Evolutionary conservation across 2,329 filamentous ascomycete species (phyloP).

Genomic region (Fusarium subtropicale): DNA sequence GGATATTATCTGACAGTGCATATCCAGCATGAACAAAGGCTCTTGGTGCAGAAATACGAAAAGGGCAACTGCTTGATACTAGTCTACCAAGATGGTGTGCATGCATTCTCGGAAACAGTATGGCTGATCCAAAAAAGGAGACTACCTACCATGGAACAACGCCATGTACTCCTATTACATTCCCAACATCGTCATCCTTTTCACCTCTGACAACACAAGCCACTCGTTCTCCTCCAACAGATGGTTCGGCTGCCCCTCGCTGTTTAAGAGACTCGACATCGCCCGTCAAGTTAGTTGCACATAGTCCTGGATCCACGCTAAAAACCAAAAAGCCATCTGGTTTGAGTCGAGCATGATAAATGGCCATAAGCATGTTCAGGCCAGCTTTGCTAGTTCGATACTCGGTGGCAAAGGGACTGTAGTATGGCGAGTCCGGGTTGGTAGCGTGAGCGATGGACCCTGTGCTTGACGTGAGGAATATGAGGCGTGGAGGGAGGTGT

Average conservation of each 20-base stretch:
- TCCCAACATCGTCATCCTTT: constrained; percentile 3
- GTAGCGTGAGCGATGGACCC: constrained; percentile 8
- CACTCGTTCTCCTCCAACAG: background rate
- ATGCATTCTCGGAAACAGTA: background rate
- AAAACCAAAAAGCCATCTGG: constrained; percentile 12
- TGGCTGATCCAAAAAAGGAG: fast-evolving
- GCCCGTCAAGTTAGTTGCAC: constrained; percentile 8
- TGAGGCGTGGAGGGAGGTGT: constrained; percentile 4
- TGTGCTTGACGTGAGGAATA: constrained; percentile 19
- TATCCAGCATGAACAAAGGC: background rate
- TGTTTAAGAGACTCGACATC: background rate
- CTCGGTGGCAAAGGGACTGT: background rate
- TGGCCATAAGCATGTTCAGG: constrained; percentile 16
- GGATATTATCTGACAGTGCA: background rate
- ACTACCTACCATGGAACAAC: constrained; percentile 12
- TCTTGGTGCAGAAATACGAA: background rate
- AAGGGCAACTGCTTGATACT: background rate
- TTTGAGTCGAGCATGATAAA: constrained; percentile 4
- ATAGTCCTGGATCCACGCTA: constrained; percentile 10
- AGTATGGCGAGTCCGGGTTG: background rate
- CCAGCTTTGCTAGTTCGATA: constrained; percentile 23
- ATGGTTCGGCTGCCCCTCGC: constrained; percentile 8
- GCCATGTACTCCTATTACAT: background rate
- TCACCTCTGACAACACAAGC: constrained; percentile 2
- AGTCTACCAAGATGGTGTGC: background rate